These are phyloP conservation scores for Alternaria sp. DNA, from an alignment of 2,329 filamentous ascomycete genomes.

Conservation along the genomic window DNA sequence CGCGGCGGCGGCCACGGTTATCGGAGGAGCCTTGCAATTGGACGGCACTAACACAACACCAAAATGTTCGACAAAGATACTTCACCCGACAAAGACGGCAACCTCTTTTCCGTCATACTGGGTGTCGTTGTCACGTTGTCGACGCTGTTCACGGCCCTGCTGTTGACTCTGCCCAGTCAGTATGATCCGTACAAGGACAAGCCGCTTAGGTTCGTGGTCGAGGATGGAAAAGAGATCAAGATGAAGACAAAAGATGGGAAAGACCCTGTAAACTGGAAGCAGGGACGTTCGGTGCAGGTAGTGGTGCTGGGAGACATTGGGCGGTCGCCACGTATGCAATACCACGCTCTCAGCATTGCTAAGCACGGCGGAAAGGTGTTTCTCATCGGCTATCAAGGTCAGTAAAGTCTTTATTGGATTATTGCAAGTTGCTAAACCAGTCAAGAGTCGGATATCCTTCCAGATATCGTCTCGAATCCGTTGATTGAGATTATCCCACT, in stretches of 20 bases:
- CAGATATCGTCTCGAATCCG: conserved; percentile 74
- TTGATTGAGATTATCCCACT: conserved; percentile 77
- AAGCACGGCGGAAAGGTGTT: conserved; percentile 81
- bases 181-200: conserved; percentile 55
- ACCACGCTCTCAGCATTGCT: conserved; percentile 92
- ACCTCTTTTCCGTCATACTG: conserved; percentile 51
- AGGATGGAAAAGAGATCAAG: conserved; percentile 34
- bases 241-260: conserved; percentile 32
- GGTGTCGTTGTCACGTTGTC: conserved; percentile 53
- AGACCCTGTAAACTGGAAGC: conserved; percentile 32
- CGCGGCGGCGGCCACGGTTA: conserved; percentile 23
- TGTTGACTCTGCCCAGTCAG: conserved; percentile 62
- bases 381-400: conserved; percentile 87
- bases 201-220: conserved; percentile 30
- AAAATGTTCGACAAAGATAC: conserved; percentile 46
- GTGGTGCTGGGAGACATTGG: conserved; percentile 95
- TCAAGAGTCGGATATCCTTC: conserved; percentile 79
- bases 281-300: conserved; percentile 72
- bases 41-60: conserved; percentile 20
- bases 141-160: conserved; percentile 58
- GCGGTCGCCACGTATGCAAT: conserved; percentile 96
- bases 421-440: background rate
- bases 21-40: conserved; percentile 22
- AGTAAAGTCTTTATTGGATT: background rate
- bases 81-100: conserved; percentile 28